Evolutionary conservation across 805 yeast species (phyloP), one percentile per base, ranked within the genome.

Genomic region (Spathaspora girioi): DNA sequence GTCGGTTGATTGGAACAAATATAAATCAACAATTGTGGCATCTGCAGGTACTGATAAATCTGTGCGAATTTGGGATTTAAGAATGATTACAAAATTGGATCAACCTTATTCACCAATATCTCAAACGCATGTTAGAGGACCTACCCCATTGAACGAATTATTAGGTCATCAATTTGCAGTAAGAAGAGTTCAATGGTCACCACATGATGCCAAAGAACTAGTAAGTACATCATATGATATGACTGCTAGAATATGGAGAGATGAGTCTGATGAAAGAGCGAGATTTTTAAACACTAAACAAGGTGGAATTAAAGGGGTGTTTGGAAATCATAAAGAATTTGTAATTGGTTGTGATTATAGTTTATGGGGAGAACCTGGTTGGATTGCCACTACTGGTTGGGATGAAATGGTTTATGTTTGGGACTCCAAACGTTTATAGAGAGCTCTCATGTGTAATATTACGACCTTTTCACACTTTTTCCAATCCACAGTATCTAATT

Each of bases 331-430:
- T 70, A 78, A 82, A 27, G 99, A 93, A 73, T 93, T 93, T 70
- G 97, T 87, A 1, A 82, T 88, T 59, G 97, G 96, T 15, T 87
- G 92, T 56, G 98, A 94, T 71, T 94, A 97, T 88, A 86, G 96
- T 57, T 68, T 94, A 48, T 93, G 97, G 97, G 99, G 98, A 2
- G 85, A 84, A 58, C 96, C 94, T 1, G 97, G 97, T 1, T 92
- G 94, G 91, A 91, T 87, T 15, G 96, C 94, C 9, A 85, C 97
- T 14, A 86, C 92, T 0, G 97, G 97, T 1, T 93, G 97, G 97
- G 99, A 93, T 71, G 96, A 93, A 63, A 90, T 89, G 87, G 85
- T 91, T 6, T 86, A 87, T 63, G 79, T 94, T 7, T 94, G 96
- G 96, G 91, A 87, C 58, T 81, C 88, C 1, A 79, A 81, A 59